Base-by-base conservation (phyloP, 176 grass and related monocot species). In the Oryza punctata region DNA sequence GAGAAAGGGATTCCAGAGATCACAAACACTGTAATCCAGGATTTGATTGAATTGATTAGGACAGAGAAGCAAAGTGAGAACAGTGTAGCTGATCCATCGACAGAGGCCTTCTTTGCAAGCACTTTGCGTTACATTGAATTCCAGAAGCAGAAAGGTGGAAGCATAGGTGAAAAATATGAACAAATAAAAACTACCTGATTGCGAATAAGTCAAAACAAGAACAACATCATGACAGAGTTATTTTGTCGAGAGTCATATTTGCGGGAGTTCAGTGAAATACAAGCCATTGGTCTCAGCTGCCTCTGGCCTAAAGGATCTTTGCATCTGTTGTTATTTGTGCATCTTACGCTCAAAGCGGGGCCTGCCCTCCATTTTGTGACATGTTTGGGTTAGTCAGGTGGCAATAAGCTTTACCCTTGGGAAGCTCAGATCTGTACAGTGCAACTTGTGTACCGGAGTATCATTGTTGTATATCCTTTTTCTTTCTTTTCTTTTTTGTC, bases 1-100 rank as follows among this genome's bases (percentile, higher is more conserved):
- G 96, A 99, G 78, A 99, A 99, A 87, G 96, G 93, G 81, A 99
- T 92, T 71, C 93, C 93, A 30, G 91, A 99, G 67, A 96, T 99
- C 70, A 96, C 93, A 21, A 92, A 88, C 72, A 89, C 91, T 78
- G 91, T 85, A 64, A 90, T 99, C 81, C 91, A 99, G 78, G 96
- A 92, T 88, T 87, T 99, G 38, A 93, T 99, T 25, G 96, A 99
- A 75, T 81, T 99, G 76, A 96, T 96, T 85, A 92, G 82, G 40
- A 96, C 91, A 46, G 96, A 98, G 78, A 94, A 87, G 81, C 93
- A 99, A 84, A 90, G 90, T 70, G 91, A 94, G 41, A 90, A 85
- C 75, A 73, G 25, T 61, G 76, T 84, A 30, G 44, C 85, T 12
- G 91, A 99, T 85, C 83, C 89, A 77, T 89, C 87, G 7, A 72